Base-by-base conservation (phyloP, 176 grass and related monocot genomes). In the Urochloa ruziziensis region DNA sequence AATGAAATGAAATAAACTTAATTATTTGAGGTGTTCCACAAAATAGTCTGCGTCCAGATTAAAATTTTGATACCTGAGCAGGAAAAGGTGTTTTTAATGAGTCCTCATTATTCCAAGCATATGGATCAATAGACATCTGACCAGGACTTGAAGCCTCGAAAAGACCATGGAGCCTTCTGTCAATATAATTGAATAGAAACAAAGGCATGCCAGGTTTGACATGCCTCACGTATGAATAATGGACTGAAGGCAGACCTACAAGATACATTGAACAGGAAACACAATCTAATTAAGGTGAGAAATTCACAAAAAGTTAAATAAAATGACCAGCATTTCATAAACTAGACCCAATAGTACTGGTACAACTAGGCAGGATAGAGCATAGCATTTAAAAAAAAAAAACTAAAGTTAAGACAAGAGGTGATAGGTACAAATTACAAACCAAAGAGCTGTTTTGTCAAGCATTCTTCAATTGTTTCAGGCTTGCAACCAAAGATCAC, bases 101-200 rank as follows among this genome's bases (percentile, higher is more conserved):
- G 70, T 93, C 96, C 62, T 93, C 77, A 63, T 90, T 84, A 80
- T 85, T 93, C 96, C 96, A 98, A 40, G 96, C 96, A 88, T 98
- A 95, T 61, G 89, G 87, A 39, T 98, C 96, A 73, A 98, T 92
- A 85, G 78, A 86, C 62, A 90, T 78, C 73, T 93, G 87, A 51
- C 93, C 96, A 75, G 75, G 30, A 81, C 91, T 88, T 73, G 91
- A 93, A 73, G 89, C 96, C 91, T 98, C 85, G 40, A 90, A 98
- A 75, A 98, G 86, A 35, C 96, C 96, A 90, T 98, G 82, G 48
- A 98, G 85, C 73, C 64, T 89, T 87, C 89, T 90, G 35, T 94
- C 85, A 73, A n/a, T 89, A 80, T 95, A 98, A 75, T 94, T 95
- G 80, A 98, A 95, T 10, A 98, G 87, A 89, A 98, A 98, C 54